Conservation (phyloP, 352 stramenopile genomes). For the Globisporangium carolinianum region DNA sequence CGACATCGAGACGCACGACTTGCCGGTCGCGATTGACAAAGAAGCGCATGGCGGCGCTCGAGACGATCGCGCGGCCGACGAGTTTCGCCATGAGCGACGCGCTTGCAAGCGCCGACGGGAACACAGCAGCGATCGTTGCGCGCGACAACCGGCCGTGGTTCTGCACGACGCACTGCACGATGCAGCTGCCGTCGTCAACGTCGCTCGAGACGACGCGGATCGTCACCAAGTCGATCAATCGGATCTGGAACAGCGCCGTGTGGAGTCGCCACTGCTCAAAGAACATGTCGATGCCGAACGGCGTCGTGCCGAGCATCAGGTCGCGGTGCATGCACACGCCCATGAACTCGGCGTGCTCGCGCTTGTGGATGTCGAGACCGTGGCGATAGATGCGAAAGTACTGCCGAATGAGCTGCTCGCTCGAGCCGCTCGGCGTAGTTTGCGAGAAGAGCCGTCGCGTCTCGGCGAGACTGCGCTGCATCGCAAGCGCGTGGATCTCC, state of each 20-base stretch:
- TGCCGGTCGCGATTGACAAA: constrained; percentile 1
- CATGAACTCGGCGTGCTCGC: constrained; percentile 2
- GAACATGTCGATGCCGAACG: constrained; percentile 12
- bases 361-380: constrained; percentile 2
- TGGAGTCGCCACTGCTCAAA: constrained; percentile 20
- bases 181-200: constrained; percentile 4
- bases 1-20: neutral
- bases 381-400: constrained; percentile 14
- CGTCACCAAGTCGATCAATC: constrained; percentile 3
- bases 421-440: constrained; percentile 2
- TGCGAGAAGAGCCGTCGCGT: constrained; percentile 3
- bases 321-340: neutral
- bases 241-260: constrained; percentile 15
- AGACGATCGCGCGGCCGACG: constrained; percentile 2
- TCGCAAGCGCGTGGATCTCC: constrained; percentile 14
- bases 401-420: constrained; percentile 4
- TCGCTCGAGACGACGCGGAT: constrained; percentile 1
- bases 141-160: constrained; percentile 8
- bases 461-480: neutral
- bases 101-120: constrained; percentile 6
- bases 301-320: constrained; percentile 9
- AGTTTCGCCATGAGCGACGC: constrained; percentile 6
- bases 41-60: constrained; percentile 1
- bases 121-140: constrained; percentile 6
- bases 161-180: constrained; percentile 5